phyloP scores from a whole-genome alignment of 75 land plant species.

The Cunninghamia lanceolata region DNA sequence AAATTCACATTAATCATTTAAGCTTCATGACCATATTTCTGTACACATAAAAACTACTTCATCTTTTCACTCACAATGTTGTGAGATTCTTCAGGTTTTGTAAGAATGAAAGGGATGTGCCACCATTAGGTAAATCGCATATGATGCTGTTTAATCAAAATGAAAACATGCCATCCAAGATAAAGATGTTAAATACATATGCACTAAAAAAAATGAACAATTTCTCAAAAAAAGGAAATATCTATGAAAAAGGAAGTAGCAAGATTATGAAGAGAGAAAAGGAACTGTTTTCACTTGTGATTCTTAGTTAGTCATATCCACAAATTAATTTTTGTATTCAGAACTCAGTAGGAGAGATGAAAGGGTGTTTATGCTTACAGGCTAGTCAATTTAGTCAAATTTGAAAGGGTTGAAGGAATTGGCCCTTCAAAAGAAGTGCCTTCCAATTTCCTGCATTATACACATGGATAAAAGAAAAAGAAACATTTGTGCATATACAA shows the following conservation, averaged over 20 bases:
- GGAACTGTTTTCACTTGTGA: neutral
- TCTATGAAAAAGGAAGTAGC: neutral
- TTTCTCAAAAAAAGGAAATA: neutral
- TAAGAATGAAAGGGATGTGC: neutral
- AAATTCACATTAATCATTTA: neutral
- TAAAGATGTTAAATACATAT: neutral
- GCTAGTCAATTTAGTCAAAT: conserved; percentile 25
- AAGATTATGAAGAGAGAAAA: neutral
- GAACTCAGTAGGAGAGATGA: neutral
- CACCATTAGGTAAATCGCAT: neutral
- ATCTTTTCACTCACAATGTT: conserved; percentile 3
- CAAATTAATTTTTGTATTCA: neutral
- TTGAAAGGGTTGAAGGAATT: conserved; percentile 31
- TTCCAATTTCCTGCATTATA: conserved; percentile 24
- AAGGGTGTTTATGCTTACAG: conserved; percentile 19
- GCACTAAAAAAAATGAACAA: neutral
- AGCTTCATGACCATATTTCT: neutral
- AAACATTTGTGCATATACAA: neutral
- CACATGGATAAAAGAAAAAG: neutral
- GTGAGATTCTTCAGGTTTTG: neutral
- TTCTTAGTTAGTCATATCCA: neutral
- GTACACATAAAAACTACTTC: neutral
- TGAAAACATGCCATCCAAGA: neutral
- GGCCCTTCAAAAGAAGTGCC: conserved; percentile 39
- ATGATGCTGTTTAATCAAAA: conserved; percentile 6